Base-by-base conservation (phyloP, 2,329 filamentous ascomycete genomes). In the Alternaria sp. region DNA sequence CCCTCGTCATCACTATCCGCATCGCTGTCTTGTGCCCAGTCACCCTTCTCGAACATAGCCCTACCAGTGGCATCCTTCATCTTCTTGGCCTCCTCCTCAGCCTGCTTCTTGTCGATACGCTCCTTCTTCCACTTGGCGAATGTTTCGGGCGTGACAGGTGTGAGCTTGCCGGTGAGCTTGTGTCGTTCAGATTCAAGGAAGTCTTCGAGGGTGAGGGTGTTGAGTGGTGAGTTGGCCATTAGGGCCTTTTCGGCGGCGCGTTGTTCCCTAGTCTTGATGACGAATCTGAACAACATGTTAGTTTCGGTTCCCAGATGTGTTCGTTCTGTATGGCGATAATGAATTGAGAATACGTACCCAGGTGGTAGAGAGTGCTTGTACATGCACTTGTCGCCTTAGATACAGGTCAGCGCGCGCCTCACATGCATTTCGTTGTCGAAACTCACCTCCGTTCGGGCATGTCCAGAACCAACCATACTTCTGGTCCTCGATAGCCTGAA, bases 391-490 rank as follows among this genome's bases (percentile, higher is more conserved):
- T 99, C 91, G 67, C 92, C 49, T 52, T n/a, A 21, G 13, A n/a
- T 40, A 13, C 30, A 25, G 28, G 49, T 52, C 49, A 52, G 49
- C 49, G 13, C 36, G 28, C 10, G 17, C 23, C 13, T 23, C 49
- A 25, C 19, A 52, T 36, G 13, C 30, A 40, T 52, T 52, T n/a
- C 17, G 49, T 52, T 40, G 49, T 25, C 19, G 28, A 52, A 12
- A 23, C 30, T 52, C 36, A 52, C 49, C 95, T 69, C 93, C 94
- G 77, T 98, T 98, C 50, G 96, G 96, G 87, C 96, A 99, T 63
- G 89, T 86, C 96, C 96, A 99, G 83, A 99, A 98, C 96, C 96
- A 99, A 67, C 96, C 96, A 76, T 99, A 99, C 82, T 98, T 99
- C 75, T 93, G 92, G 78, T 99, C 96, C 83, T 99, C 96, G 67